phyloP scores from a whole-genome alignment of 306 rosid species.

The Castanopsis chinensis region DNA sequence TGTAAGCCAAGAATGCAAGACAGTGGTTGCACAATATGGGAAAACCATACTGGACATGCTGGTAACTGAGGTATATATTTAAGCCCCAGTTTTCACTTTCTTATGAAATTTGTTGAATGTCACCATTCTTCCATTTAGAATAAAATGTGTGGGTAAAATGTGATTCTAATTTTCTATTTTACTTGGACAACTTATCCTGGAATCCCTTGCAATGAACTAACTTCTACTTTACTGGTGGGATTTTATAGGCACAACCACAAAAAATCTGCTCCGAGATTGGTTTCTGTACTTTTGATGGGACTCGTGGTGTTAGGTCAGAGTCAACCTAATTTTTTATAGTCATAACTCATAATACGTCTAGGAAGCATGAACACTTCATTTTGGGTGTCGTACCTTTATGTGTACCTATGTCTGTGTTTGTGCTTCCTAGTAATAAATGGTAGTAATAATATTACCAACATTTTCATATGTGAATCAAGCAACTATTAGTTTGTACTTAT shows the following conservation, averaged over 20 bases:
- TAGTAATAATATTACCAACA: not conserved
- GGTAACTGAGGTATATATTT: slow-evolving; percentile 15
- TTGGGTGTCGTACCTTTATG: too few species aligned
- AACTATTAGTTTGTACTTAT: not conserved
- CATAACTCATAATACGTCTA: too few species aligned
- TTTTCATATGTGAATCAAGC: not conserved
- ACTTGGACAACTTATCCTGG: not conserved
- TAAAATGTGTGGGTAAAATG: not conserved
- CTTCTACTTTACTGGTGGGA: slow-evolving; percentile 1
- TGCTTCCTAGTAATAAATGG: not conserved
- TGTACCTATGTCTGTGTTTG: too few species aligned
- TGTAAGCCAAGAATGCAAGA: slow-evolving; percentile 40
- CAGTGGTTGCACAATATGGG: slow-evolving; percentile 31
- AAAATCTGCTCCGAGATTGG: slow-evolving; percentile 43
- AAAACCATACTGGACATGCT: slow-evolving; percentile 37
- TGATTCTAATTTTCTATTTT: not conserved
- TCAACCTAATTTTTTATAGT: slow-evolving; percentile 12
- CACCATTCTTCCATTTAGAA: not conserved
- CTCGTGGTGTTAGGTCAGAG: slow-evolving; percentile 29
- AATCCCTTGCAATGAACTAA: not conserved
- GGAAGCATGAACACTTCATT: too few species aligned
- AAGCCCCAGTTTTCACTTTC: not conserved
- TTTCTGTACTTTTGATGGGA: slow-evolving; percentile 33
- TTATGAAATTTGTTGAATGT: not conserved
- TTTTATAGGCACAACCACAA: slow-evolving; percentile 30